These are phyloP conservation scores for Tuber magnatum DNA, from an alignment of 495 filamentous ascomycete genomes.

Conservation along the genomic window DNA sequence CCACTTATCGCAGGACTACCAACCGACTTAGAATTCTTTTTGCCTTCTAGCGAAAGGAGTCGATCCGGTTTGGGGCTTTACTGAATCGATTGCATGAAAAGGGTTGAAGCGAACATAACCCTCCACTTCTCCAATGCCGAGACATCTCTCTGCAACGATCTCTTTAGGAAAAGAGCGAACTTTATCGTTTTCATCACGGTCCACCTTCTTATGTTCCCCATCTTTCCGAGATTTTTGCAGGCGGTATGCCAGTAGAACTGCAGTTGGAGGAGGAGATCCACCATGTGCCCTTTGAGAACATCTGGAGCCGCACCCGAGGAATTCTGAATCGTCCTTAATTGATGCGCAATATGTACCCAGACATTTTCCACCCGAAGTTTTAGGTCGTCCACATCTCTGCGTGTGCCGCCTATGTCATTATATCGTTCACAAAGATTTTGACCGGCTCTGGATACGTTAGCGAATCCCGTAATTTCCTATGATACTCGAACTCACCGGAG, in stretches of 20 bases:
- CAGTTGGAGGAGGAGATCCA: slow-evolving; percentile 41
- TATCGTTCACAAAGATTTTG: slow-evolving; percentile 17
- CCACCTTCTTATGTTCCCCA: slow-evolving; percentile 24
- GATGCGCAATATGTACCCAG: slow-evolving; percentile 40
- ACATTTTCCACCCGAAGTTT: slow-evolving; percentile 40
- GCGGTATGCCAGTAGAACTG: slow-evolving; percentile 40
- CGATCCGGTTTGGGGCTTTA: slow-evolving; percentile 36
- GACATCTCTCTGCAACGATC: slow-evolving; percentile 40
- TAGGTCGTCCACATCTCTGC: slow-evolving; percentile 40
- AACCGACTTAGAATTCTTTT: slow-evolving; percentile 1
- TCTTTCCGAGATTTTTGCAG: slow-evolving; percentile 28
- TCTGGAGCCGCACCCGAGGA: slow-evolving; percentile 42
- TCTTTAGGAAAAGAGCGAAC: slow-evolving; percentile 30
- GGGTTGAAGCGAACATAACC: slow-evolving; percentile 41
- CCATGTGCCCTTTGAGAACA: slow-evolving; percentile 41
- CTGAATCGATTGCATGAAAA: slow-evolving; percentile 44
- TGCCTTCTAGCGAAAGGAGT: slow-evolving; percentile 14
- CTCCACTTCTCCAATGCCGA: slow-evolving; percentile 45
- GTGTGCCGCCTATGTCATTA: slow-evolving; percentile 26
- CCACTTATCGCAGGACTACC: slow-evolving; percentile 1
- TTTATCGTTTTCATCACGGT: slow-evolving; percentile 5
- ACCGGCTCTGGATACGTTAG: slow-evolving; percentile 10
- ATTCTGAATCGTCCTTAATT: slow-evolving; percentile 43
- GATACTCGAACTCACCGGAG: slow-evolving; percentile 9
- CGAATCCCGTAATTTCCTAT: background rate